Conservation (phyloP, 192 early-diverging fungal genomes). For the Kappamyces sp. region DNA sequence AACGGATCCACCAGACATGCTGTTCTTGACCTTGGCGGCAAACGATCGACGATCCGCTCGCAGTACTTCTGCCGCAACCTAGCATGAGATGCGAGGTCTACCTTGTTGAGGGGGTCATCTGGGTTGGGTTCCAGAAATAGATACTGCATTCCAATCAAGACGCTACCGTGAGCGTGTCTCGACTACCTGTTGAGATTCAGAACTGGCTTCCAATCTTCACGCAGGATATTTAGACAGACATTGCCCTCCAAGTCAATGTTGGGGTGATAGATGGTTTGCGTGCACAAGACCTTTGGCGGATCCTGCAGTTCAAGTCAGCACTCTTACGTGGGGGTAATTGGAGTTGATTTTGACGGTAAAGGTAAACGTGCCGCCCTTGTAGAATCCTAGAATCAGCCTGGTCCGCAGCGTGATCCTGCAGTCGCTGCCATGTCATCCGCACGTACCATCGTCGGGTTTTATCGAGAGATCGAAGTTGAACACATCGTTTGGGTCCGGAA, state of each 20-base stretch:
- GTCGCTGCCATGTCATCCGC: neutral
- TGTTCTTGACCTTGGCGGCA: conserved; percentile 63
- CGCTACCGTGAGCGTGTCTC: conserved; percentile 27
- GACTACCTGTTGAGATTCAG: conserved; percentile 63
- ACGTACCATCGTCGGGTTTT: conserved; percentile 75
- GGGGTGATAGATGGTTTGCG: conserved; percentile 93
- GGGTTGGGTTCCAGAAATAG: conserved; percentile 92
- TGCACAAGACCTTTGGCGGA: conserved; percentile 60
- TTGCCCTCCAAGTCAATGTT: conserved; percentile 97
- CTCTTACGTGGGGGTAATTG: conserved; percentile 87
- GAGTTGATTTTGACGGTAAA: conserved; percentile 78
- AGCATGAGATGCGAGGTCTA: conserved; percentile 22
- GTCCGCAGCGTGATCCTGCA: neutral
- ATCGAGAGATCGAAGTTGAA: conserved; percentile 79
- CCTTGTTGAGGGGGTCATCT: conserved; percentile 96
- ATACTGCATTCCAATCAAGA: conserved; percentile 86
- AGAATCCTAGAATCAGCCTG: conserved; percentile 56
- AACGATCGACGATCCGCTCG: conserved; percentile 63
- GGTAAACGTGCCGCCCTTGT: conserved; percentile 72
- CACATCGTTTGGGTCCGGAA: conserved; percentile 71
- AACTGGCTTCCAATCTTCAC: conserved; percentile 99
- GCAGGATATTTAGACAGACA: conserved; percentile 92
- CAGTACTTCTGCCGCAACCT: conserved; percentile 80
- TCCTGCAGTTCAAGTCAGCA: neutral
- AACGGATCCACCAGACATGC: conserved; percentile 73